Evolutionary conservation across 2,329 filamentous ascomycete genomes (phyloP), one percentile per base, ranked within the genome.

Genomic region (Monosporascus cannonballus): DNA sequence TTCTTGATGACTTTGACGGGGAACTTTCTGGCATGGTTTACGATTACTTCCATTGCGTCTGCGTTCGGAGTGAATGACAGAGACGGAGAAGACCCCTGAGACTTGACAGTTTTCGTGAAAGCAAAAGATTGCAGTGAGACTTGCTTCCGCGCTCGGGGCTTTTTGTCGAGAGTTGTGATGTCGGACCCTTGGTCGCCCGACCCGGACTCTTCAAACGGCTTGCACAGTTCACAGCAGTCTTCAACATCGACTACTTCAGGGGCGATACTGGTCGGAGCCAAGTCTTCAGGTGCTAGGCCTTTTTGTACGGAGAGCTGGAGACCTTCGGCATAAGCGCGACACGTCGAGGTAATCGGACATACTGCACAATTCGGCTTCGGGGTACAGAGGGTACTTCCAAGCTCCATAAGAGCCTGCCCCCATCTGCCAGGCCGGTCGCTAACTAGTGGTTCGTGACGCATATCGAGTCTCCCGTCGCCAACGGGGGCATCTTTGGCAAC

Each of bases 371-470:
- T 76, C 1, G 83, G 83, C 57, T 78, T 79, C 0, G 83, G 82
- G 6, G 75, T 76, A 59, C 83, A 86, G 2, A 85, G 63, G 0
- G 83, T 86, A 56, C 81, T 84, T 3, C 83, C 83, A 4, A 86
- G 71, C 61, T 86, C 83, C 83, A 86, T 86, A 25, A 86, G 66
- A 1, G 79, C 83, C 61, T 86, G 83, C 0, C 83, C 83, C 83
- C 82, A 85, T 54, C 76, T 67, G 0, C 82, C 82, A 0, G 83
- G 81, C 22, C 77, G 65, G 50, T 79, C 74, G 51, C 76, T 83
- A 15, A 63, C 51, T 14, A 42, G 42, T 8, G 24, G 48, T 6
- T 56, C 53, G 7, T 57, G 58, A 4, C 44, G 6, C 18, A 53
- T 47, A 7, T 49, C 49, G 4, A 37, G 52, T 1, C 57, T 58